A percentile compares a stretch with the other conserved stretches of the same genome.
These are phyloP conservation scores for Mrakia frigida DNA, from an alignment of 768 basidiomycete species.

Conservation along the genomic window DNA sequence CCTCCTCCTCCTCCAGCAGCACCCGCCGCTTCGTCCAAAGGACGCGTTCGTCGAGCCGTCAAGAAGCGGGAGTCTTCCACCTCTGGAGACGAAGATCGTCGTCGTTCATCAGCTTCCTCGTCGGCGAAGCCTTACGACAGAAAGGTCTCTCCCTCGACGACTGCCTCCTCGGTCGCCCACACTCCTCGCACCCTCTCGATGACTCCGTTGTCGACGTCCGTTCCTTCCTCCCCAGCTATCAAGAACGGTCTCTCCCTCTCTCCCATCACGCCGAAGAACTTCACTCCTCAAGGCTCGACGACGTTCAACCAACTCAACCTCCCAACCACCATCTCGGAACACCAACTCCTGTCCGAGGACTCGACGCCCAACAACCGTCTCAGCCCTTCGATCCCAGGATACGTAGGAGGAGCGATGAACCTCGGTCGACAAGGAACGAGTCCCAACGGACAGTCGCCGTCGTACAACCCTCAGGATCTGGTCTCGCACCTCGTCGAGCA, in stretches of 20 bases:
- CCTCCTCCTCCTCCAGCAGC: background rate
- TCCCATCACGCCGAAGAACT: background rate
- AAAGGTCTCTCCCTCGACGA: conserved; percentile 30
- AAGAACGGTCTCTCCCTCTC: conserved; percentile 6
- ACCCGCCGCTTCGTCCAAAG: background rate
- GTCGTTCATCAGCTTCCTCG: conserved; percentile 1
- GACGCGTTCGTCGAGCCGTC: background rate
- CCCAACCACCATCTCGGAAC: background rate
- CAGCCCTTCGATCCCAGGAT: conserved; percentile 7
- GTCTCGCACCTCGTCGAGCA: conserved; percentile 10
- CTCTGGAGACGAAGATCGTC: conserved; percentile 24
- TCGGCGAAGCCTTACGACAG: conserved; percentile 38
- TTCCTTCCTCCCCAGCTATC: background rate
- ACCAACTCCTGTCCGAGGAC: background rate
- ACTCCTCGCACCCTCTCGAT: conserved; percentile 24
- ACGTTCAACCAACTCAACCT: conserved; percentile 5
- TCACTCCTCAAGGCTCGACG: conserved; percentile 17
- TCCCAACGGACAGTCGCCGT: background rate
- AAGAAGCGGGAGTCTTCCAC: conserved; percentile 17
- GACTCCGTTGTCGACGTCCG: conserved; percentile 15
- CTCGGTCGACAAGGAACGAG: background rate
- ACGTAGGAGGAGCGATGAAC: background rate
- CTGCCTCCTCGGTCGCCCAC: background rate
- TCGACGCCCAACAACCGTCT: background rate
- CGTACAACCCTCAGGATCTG: conserved; percentile 14